Base-by-base conservation (phyloP, 306 rosid genomes). In the Potentilla sterilis region DNA sequence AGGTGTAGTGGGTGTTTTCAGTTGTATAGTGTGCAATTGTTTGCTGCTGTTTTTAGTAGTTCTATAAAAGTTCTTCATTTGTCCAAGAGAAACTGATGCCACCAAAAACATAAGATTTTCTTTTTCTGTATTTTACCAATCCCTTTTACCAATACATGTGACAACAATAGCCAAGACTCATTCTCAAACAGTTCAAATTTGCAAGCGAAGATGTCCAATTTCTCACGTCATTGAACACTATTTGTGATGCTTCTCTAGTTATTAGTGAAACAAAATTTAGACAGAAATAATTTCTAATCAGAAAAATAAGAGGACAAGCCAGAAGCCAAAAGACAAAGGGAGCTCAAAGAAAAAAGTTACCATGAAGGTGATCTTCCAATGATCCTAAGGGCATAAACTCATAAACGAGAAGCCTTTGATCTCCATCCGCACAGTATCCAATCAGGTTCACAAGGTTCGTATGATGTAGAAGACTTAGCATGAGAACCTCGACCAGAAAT, bases 361-460 rank as follows among this genome's bases (percentile, higher is more conserved):
- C 93, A 64, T 87, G 96, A 84, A 92, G 96, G 81, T 92, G 96
- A 74, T 92, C 97, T 81, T 92, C 97, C 82, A 92, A 83, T 35
- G 87, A 87, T 74, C 94, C 94, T 81, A 89, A 65, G 48, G 95
- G 91, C 97, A 92, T 90, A 85, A 85, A 90, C 67, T 90, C 96
- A 86, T 92, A 92, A 70, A 92, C 97, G 79, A 92, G 97, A 74
- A 92, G 97, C 76, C 97, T 92, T 69, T 92, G 97, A 72, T 92
- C 97, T 44, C 97, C 97, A 82, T 92, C 97, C 24, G 96, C 97
- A 84, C 97, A 92, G 58, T 92, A 90, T 44, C 97, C 97, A 80
- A 92, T 92, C 80, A 92, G 86, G 85, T 82, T 92, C 78, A 92
- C 93, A 24, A 92, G 85, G 74, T 92, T 92, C 35, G 88, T 88